Conservation (phyloP, 2,329 filamentous ascomycete species). For the Mycosphaerella arachidis region DNA sequence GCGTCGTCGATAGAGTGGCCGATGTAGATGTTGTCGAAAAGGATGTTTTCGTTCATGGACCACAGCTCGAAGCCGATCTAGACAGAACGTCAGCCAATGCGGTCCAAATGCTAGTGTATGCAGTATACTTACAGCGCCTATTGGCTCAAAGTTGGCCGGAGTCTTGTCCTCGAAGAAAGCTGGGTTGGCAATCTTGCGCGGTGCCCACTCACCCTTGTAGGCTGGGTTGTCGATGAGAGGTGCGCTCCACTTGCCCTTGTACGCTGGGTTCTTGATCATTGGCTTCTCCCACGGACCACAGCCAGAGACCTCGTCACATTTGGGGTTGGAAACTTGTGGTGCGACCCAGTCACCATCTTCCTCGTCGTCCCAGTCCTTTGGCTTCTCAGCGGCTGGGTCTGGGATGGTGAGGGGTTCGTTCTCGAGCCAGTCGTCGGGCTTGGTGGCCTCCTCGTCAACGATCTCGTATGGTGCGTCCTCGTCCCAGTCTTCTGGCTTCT, state of each 20-base stretch:
- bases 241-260: constrained; percentile 98
- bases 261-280: constrained; percentile 87
- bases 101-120: neutral
- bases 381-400: constrained; percentile 94
- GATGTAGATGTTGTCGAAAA: constrained; percentile 99
- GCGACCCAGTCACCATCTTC: constrained; percentile 97
- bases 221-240: constrained; percentile 93
- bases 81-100: constrained; percentile 11
- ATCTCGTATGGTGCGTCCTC: constrained; percentile 97
- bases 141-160: constrained; percentile 94
- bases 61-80: constrained; percentile 98
- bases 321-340: constrained; percentile 88
- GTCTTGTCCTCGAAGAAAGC: constrained; percentile 96
- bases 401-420: constrained; percentile 76
- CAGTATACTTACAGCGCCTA: constrained; percentile 79
- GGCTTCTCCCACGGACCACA: constrained; percentile 91
- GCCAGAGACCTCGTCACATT: constrained; percentile 88
- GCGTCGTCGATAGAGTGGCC: constrained; percentile 94
- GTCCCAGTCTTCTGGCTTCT: constrained; percentile 97
- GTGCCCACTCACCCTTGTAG: constrained; percentile 95
- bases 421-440: constrained; percentile 94
- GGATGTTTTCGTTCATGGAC: constrained; percentile 99
- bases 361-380: constrained; percentile 98
- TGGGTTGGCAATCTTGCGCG: constrained; percentile 95
- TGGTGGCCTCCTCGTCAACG: constrained; percentile 83